These are phyloP conservation scores for Phragmites australis DNA, from an alignment of 176 grass and related monocot genomes.

Conservation along the genomic window DNA sequence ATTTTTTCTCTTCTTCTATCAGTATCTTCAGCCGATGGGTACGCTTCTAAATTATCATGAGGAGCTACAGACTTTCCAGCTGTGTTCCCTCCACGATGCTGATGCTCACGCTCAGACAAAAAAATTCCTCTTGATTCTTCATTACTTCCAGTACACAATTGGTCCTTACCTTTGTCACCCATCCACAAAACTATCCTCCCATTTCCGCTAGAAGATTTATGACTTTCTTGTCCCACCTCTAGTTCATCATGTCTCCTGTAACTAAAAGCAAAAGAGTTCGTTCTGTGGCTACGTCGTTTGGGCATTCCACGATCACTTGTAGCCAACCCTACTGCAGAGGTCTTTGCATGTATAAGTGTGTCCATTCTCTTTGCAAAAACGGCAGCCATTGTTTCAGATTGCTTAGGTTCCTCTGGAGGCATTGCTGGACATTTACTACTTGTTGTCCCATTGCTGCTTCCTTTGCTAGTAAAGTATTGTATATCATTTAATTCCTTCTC, in stretches of 20 bases:
- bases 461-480: constrained; percentile 36
- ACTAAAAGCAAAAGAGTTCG: constrained; percentile 29
- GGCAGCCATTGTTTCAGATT: constrained; percentile 66
- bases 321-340: constrained; percentile 41
- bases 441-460: constrained; percentile 46
- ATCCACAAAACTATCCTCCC: constrained; percentile 44
- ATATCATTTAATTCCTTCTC: constrained; percentile 40
- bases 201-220: constrained; percentile 46
- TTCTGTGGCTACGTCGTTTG: constrained; percentile 30
- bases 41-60: constrained; percentile 37
- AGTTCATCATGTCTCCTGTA: constrained; percentile 35
- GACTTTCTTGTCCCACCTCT: constrained; percentile 10
- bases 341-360: constrained; percentile 60
- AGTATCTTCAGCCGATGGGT: constrained; percentile 26
- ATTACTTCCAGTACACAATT: constrained; percentile 19
- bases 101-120: constrained; percentile 9
- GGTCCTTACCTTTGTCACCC: constrained; percentile 43
- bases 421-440: constrained; percentile 57
- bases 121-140: constrained; percentile 38
- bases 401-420: constrained; percentile 54
- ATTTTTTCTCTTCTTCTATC: constrained; percentile 19
- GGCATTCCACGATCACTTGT: constrained; percentile 29
- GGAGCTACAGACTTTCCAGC: constrained; percentile 28
- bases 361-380: constrained; percentile 83
- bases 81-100: constrained; percentile 20